Percentiles rank a stretch among this genome's conserved stretches.
Conservation (phyloP, 2,329 filamentous ascomycete species). For the Colletotrichum graminicola region DNA sequence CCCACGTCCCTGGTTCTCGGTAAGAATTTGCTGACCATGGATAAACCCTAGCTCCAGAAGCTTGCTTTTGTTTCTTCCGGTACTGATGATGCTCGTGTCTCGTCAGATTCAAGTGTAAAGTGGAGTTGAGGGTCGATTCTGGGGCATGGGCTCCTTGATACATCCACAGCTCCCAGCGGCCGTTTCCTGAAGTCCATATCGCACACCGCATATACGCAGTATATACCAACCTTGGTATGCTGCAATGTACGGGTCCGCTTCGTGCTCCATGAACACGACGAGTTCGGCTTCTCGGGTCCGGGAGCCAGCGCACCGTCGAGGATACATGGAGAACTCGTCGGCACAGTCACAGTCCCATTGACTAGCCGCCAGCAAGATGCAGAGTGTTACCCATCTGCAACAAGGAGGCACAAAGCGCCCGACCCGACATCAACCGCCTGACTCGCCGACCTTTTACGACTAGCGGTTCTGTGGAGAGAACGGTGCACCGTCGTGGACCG, state of each 20-base stretch:
- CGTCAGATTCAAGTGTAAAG: conserved; percentile 25
- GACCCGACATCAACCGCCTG: conserved; percentile 31
- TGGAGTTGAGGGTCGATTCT: conserved; percentile 3
- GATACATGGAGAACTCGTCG: conserved; percentile 8
- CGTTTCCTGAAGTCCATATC: conserved; percentile 10
- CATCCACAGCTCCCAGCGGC: conserved; percentile 14
- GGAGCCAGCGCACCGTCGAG: neutral
- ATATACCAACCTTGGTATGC: neutral
- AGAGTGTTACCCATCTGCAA: conserved; percentile 14
- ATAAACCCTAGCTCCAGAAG: neutral
- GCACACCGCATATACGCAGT: no score
- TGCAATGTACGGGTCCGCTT: neutral
- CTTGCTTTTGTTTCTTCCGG: neutral
- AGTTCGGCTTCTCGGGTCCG: conserved; percentile 10
- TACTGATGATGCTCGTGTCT: neutral
- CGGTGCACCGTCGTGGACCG: conserved; percentile 18
- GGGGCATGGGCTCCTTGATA: conserved; percentile 5
- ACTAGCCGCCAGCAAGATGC: conserved; percentile 12
- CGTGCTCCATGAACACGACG: conserved; percentile 5
- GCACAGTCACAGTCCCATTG: conserved; percentile 16
- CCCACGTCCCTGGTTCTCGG: conserved; percentile 33
- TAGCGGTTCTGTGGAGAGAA: neutral
- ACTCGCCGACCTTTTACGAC: conserved; percentile 36
- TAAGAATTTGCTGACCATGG: conserved; percentile 7
- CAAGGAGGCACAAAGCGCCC: neutral